phyloP scores from a whole-genome alignment of 202 grass and related monocot genomes.

The Setaria viridis region DNA sequence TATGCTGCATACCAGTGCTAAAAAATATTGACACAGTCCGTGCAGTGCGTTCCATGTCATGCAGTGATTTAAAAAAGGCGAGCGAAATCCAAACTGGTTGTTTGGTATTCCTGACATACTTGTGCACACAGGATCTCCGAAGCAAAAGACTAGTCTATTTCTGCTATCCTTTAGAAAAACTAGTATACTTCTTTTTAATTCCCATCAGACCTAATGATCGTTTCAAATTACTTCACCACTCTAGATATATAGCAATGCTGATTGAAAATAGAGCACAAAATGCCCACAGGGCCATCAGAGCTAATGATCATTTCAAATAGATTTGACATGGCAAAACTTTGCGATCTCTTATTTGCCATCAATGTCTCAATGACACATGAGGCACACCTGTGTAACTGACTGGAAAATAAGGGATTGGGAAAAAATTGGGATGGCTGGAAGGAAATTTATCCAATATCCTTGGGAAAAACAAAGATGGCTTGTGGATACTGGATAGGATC shows the following conservation, averaged over 20 bases:
- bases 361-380: background rate
- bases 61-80: background rate
- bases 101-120: background rate
- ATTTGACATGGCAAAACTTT: background rate
- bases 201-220: background rate
- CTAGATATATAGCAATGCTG: background rate
- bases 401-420: background rate
- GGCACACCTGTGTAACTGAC: background rate
- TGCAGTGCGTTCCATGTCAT: background rate
- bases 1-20: background rate
- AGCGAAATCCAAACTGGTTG: background rate
- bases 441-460: background rate
- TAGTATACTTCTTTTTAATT: background rate
- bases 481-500: background rate
- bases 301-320: too few species aligned
- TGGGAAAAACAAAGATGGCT: conserved; percentile 1
- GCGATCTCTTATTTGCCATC: background rate
- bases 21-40: background rate
- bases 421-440: background rate
- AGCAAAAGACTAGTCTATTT: background rate
- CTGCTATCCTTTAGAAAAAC: background rate
- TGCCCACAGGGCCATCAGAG: background rate
- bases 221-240: background rate
- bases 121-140: background rate
- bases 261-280: background rate